Base-by-base conservation (phyloP, 192 early-diverging fungal species). In the Geranomyces variabilis region DNA sequence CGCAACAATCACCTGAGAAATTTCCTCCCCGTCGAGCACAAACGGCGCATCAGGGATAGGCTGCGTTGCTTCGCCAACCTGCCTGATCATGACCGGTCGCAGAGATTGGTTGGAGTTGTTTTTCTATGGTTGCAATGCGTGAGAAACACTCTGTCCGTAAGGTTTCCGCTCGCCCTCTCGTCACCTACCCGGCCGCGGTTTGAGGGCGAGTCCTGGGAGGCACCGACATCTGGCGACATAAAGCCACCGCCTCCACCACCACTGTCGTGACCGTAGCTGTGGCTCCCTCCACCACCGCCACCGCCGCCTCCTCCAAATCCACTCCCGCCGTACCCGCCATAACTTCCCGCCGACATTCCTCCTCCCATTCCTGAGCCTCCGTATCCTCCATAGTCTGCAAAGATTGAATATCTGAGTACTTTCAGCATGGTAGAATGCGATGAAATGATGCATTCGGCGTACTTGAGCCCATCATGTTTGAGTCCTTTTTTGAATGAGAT, bases 21-120 rank as follows among this genome's bases (percentile, higher is more conserved):
- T 60, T 45, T 93, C 90, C 19, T 83, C 76, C 34, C 81, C 85
- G 68, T 94, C 94, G 8, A 96, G 82, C 22, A 67, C 75, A 31
- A 91, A 82, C 0, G 84, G 89, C 59, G 75, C 73, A 55, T 94
- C 92, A 17, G 78, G 71, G 22, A 84, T 73, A 7, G 78, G 69
- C 43, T 81, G 73, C 0, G 74, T 73, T 5, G 86, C 80, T 19
- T 75, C 73, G 7, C 76, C 29, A 10, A 96, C 75, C 75, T 93
- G 92, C 74, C 91, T 92, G 75, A 94, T 88, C 15, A 92, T 93
- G 22, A 96, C 90, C 21, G 93, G 92, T 22, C 92, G 87, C 15
- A 94, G 81, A 0, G 90, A 85, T 61, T 93, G 89, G 70, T 86
- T 82, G 14, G 67, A 44, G 21, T 41, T 36, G 22, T 51, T 24